These are phyloP conservation scores for Thelonectria discophora DNA, from an alignment of 2,329 filamentous ascomycete species.

Conservation along the genomic window DNA sequence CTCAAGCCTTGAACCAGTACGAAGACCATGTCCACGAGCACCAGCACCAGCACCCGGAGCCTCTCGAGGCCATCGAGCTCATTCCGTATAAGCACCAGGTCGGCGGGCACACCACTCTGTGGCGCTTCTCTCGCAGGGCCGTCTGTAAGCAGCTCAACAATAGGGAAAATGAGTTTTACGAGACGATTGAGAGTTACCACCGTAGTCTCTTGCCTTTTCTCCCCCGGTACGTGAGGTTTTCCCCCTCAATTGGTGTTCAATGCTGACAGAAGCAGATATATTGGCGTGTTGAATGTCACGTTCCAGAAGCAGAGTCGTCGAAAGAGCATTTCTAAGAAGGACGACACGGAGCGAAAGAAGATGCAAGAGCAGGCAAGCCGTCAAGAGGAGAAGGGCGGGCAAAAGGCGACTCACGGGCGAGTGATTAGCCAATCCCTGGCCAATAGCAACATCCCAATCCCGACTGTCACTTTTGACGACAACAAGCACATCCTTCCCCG, in stretches of 20 bases:
- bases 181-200: slow-evolving; percentile 91
- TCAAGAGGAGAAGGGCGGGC: slow-evolving; percentile 31
- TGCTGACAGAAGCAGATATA: slow-evolving; percentile 71
- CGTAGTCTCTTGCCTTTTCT: slow-evolving; percentile 90
- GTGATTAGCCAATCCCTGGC: slow-evolving; percentile 80
- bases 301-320: slow-evolving; percentile 85
- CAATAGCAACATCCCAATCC: slow-evolving; percentile 70
- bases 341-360: slow-evolving; percentile 55
- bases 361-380: slow-evolving; percentile 43
- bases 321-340: slow-evolving; percentile 63
- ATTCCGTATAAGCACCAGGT: slow-evolving; percentile 98
- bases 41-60: slow-evolving; percentile 62
- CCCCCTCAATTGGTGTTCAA: neutral
- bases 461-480: slow-evolving; percentile 92
- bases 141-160: slow-evolving; percentile 99
- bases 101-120: slow-evolving; percentile 94
- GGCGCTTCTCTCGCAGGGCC: slow-evolving; percentile 92
- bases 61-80: slow-evolving; percentile 90
- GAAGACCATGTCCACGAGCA: slow-evolving; percentile 62
- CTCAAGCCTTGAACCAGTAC: slow-evolving; percentile 52
- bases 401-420: slow-evolving; percentile 44
- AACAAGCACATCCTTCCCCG: slow-evolving; percentile 93
- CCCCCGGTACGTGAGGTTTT: slow-evolving; percentile 69
- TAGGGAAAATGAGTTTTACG: slow-evolving; percentile 98
- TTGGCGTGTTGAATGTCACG: slow-evolving; percentile 95